Evolutionary conservation across 352 stramenopile genomes (phyloP).

Genomic region (Nothophytophthora sp.): DNA sequence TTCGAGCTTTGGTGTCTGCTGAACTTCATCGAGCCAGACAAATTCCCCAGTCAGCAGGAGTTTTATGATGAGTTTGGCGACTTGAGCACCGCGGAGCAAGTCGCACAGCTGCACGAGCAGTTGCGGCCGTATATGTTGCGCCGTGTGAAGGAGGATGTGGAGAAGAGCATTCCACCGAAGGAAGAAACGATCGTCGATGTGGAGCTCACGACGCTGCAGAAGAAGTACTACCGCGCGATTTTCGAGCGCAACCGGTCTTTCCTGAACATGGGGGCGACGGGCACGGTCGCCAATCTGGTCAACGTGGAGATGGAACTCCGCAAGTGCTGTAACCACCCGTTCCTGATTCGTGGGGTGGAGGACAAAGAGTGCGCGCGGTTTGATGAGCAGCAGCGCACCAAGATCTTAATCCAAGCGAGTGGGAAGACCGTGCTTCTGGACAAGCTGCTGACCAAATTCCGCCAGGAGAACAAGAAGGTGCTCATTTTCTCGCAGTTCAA

Average conservation of each 20-base stretch:
- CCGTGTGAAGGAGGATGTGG: constrained; percentile 99
- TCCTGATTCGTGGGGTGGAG: constrained; percentile 98
- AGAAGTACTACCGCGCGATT: constrained; percentile 96
- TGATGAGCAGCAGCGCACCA: constrained; percentile 69
- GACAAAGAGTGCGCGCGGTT: constrained; percentile 94
- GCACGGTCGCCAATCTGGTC: constrained; percentile 96
- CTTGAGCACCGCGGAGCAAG: constrained; percentile 95
- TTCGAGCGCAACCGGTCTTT: constrained; percentile 98
- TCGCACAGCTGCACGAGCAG: constrained; percentile 95
- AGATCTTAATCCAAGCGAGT: constrained; percentile 84
- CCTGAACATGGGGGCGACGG: constrained; percentile 84
- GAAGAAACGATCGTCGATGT: constrained; percentile 99
- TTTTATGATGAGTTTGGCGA: constrained; percentile 98
- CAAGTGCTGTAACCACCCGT: constrained; percentile 99
- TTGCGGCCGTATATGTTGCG: constrained; percentile 99
- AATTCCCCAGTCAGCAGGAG: constrained; percentile 93
- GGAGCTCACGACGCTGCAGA: constrained; percentile 99
- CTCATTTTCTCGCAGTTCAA: constrained; percentile 99
- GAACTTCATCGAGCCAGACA: constrained; percentile 97
- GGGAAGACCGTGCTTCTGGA: constrained; percentile 99
- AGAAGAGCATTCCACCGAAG: constrained; percentile 99
- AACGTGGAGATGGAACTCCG: constrained; percentile 99
- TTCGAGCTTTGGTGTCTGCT: constrained; percentile 99
- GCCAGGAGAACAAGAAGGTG: constrained; percentile 97
- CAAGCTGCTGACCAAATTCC: constrained; percentile 98